Conservation (phyloP, 2,329 filamentous ascomycete species). For the Monilinia aucupariae region DNA sequence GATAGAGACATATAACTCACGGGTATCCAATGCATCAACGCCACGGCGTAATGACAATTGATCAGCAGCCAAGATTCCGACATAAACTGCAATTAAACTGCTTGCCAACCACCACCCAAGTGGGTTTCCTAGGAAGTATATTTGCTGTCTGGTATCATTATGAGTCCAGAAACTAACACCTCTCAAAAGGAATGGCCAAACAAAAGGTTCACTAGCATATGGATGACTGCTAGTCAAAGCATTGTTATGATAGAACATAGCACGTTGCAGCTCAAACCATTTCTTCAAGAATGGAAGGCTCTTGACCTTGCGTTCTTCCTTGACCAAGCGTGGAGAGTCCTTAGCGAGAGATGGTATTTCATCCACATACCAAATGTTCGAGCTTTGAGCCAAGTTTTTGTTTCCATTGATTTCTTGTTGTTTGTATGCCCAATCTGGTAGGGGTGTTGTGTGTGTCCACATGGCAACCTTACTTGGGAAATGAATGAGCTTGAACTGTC, state of each 20-base stretch:
- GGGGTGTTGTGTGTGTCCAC: conserved; percentile 93
- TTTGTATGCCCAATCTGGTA: conserved; percentile 96
- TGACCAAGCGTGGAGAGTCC: conserved; percentile 66
- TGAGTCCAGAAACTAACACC: conserved; percentile 99
- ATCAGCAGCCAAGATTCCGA: conserved; percentile 84
- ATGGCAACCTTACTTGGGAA: conserved; percentile 93
- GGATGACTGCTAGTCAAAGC: conserved; percentile 95
- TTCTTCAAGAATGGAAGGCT: conserved; percentile 82
- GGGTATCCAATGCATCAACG: conserved; percentile 85
- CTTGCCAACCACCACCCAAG: conserved; percentile 96
- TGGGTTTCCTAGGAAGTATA: conserved; percentile 97
- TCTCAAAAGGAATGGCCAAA: conserved; percentile 95
- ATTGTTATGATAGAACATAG: conserved; percentile 99
- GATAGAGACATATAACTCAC: conserved; percentile 53
- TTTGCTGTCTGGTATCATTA: conserved; percentile 89
- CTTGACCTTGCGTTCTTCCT: conserved; percentile 74
- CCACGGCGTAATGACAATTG: conserved; percentile 90
- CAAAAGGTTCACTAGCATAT: conserved; percentile 89
- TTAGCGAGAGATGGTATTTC: conserved; percentile 74
- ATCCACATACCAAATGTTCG: conserved; percentile 92
- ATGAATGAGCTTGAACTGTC: conserved; percentile 95
- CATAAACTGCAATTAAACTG: conserved; percentile 87
- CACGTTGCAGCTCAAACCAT: conserved; percentile 92
- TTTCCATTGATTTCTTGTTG: conserved; percentile 99
- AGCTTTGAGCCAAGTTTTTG: conserved; percentile 84